These are phyloP conservation scores for Aspergillus novofumigatus DNA, from an alignment of 2,329 filamentous ascomycete genomes.

Conservation along the genomic window DNA sequence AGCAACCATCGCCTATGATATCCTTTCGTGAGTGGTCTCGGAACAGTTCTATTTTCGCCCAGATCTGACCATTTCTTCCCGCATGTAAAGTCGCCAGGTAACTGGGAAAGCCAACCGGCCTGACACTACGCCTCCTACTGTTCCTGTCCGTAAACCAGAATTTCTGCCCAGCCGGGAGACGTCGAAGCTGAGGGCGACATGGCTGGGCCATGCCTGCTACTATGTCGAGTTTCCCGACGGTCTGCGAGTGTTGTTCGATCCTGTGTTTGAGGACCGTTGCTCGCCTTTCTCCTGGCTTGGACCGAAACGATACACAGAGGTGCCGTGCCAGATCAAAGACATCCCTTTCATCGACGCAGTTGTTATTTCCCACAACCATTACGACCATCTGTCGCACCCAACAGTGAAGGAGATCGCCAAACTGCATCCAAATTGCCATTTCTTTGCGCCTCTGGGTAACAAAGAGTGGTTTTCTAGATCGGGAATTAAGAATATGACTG, in stretches of 20 bases:
- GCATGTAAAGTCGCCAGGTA: slow-evolving; percentile 37
- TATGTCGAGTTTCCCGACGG: slow-evolving; percentile 85
- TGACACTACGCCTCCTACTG: slow-evolving; percentile 61
- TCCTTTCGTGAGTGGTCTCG: slow-evolving; percentile 14
- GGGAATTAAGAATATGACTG: slow-evolving; percentile 73
- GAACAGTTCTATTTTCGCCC: not conserved
- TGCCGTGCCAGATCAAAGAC: slow-evolving; percentile 72
- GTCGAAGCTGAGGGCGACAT: slow-evolving; percentile 71
- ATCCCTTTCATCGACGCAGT: slow-evolving; percentile 59
- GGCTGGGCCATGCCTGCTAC: slow-evolving; percentile 94
- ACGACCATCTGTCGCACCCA: slow-evolving; percentile 81
- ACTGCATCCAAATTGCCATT: slow-evolving; percentile 73
- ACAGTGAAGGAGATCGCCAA: slow-evolving; percentile 68
- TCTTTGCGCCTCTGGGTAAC: slow-evolving; percentile 81
- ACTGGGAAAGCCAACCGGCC: slow-evolving; percentile 52
- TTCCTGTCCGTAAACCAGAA: slow-evolving; percentile 62
- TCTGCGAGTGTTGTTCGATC: slow-evolving; percentile 85
- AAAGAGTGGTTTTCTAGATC: slow-evolving; percentile 72
- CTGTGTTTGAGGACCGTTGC: slow-evolving; percentile 86
- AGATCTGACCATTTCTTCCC: not conserved
- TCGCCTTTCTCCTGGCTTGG: slow-evolving; percentile 67
- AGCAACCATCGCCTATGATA: not conserved
- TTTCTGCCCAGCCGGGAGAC: slow-evolving; percentile 62
- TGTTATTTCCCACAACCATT: slow-evolving; percentile 85
- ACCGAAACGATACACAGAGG: slow-evolving; percentile 73